Conservation (phyloP, 768 basidiomycete genomes). For the Rhizopogon roseolus region DNA sequence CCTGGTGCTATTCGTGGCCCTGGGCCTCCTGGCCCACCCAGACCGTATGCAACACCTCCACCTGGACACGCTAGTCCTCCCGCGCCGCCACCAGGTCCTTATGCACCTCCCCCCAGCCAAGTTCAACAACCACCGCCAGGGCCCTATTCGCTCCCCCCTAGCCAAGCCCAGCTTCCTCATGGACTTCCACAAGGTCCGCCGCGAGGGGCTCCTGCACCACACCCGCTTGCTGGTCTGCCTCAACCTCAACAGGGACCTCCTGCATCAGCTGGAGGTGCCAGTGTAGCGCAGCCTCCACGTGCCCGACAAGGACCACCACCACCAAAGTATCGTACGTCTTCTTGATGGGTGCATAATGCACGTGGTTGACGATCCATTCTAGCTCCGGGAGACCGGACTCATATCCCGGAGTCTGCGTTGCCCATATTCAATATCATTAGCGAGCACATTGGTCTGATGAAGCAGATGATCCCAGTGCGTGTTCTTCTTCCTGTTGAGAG, state of each 20-base stretch:
- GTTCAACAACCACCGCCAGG: slow-evolving; percentile 19
- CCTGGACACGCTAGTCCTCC: slow-evolving; percentile 10
- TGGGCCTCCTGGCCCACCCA: slow-evolving; percentile 22
- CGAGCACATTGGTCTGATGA: slow-evolving; percentile 59
- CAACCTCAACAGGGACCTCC: slow-evolving; percentile 23
- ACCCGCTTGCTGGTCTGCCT: slow-evolving; percentile 21
- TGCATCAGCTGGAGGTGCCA: slow-evolving; percentile 20
- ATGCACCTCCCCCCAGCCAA: slow-evolving; percentile 12
- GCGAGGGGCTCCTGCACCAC: slow-evolving; percentile 22
- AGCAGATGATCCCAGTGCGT: slow-evolving; percentile 72
- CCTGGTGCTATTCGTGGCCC: slow-evolving; percentile 28
- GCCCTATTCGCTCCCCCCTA: slow-evolving; percentile 24
- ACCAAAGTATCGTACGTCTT: slow-evolving; percentile 57
- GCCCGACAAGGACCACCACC: slow-evolving; percentile 35
- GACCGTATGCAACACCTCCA: slow-evolving; percentile 20
- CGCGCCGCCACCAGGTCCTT: slow-evolving; percentile 17
- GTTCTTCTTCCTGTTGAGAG: not conserved
- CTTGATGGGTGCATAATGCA: not conserved
- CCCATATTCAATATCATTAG: slow-evolving; percentile 67
- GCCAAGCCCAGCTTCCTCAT: slow-evolving; percentile 19
- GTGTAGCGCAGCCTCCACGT: slow-evolving; percentile 25
- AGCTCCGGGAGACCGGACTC: slow-evolving; percentile 91
- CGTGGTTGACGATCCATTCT: slow-evolving; percentile 8
- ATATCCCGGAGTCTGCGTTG: slow-evolving; percentile 70
- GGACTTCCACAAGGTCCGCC: slow-evolving; percentile 24